Evolutionary conservation across 2,329 filamentous ascomycete genomes (phyloP), one percentile per base, ranked within the genome.

Genomic region (Scortechinia acanthostroma): DNA sequence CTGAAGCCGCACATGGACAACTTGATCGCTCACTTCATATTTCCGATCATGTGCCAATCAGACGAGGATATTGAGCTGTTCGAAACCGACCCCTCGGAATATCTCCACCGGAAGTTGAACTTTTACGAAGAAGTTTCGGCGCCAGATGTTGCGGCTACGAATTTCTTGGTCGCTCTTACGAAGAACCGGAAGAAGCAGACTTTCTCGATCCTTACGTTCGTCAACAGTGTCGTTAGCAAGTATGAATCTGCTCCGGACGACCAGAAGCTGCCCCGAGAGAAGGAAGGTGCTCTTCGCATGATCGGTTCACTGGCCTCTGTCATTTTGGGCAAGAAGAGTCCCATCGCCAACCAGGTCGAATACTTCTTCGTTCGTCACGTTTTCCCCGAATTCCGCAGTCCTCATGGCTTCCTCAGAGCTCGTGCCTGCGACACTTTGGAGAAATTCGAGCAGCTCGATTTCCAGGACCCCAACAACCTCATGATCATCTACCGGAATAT

Each of bases 291-390:
- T 42, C 66, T 98, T 58, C 80, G 93, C 50, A 97, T 98, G 89
- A 97, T 98, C 58, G 93, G 91, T 21, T 96, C 91, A 1, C 71
- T 98, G 42, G 88, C 93, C 0, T 88, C 89, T 22, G 91, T 98
- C 44, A 94, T 98, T 43, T 74, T 98, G 25, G 89, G 90, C 54
- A 98, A 97, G 76, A 97, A 97, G 76, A 96, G 91, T 58, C 93
- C 93, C 1, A 96, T 98, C 52, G 93, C 91, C 25, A 87, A 95
- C 58, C 90, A 97, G 64, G 91, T 97, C 47, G 93, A 98, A 65
- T 96, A 95, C 65, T 98, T 98, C 74, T 86, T 98, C 53, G 91
- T 97, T 45, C 87, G 91, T 58, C 95, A 97, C 58, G 93, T 98
- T 47, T 97, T 98, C 72, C 93, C 93, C 42, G 93, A 98, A 58